Evolutionary conservation across 805 yeast species (phyloP).

Genomic region (Starmerella asiatica): DNA sequence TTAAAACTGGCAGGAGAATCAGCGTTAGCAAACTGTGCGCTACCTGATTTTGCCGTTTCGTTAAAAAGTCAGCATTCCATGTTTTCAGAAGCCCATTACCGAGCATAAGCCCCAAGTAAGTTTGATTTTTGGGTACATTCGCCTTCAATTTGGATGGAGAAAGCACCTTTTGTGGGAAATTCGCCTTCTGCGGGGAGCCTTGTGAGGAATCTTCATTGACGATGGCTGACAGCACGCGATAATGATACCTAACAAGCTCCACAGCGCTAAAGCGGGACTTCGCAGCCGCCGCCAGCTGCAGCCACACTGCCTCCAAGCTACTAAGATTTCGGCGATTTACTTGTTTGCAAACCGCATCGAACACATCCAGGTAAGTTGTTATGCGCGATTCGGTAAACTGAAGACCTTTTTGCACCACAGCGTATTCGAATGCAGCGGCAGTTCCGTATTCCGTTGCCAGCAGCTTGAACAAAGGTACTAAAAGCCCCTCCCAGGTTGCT

Average conservation of each 20-base stretch:
- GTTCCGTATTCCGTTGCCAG: neutral
- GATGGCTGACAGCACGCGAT: neutral
- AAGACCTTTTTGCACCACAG: neutral
- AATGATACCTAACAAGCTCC: neutral
- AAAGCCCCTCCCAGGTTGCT: neutral
- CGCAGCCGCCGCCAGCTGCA: neutral
- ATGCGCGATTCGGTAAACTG: neutral
- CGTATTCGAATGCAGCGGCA: neutral
- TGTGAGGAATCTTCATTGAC: neutral
- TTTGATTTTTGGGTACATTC: neutral
- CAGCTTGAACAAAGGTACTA: neutral
- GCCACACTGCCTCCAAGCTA: neutral
- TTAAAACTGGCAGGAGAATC: constrained; percentile 6
- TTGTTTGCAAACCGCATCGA: neutral
- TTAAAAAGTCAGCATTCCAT: neutral
- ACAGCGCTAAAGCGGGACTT: neutral
- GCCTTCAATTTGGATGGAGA: neutral
- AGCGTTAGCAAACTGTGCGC: constrained; percentile 5
- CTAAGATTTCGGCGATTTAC: neutral
- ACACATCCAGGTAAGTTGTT: neutral
- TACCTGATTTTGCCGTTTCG: constrained; percentile 2
- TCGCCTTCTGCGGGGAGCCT: neutral
- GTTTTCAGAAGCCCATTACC: neutral
- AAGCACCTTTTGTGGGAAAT: neutral
- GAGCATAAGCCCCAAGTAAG: neutral